These are phyloP conservation scores for Mucor piriformis DNA, from an alignment of 371 early-diverging fungal species.

Conservation along the genomic window DNA sequence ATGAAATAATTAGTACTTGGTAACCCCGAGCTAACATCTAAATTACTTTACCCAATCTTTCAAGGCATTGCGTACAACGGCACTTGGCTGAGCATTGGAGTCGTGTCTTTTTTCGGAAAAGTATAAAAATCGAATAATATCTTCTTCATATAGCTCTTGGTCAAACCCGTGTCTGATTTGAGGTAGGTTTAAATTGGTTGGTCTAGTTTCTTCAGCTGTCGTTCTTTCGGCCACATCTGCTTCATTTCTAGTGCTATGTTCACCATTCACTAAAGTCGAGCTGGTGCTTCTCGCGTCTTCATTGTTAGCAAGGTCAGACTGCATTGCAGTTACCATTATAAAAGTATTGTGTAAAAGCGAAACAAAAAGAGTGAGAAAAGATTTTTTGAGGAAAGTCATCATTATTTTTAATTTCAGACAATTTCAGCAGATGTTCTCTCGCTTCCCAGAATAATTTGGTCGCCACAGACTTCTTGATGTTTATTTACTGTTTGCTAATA, in stretches of 20 bases:
- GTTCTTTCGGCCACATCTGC: conserved; percentile 21
- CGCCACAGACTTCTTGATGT: too few relatives aligned
- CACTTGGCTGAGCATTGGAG: conserved; percentile 38
- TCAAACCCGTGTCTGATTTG: conserved; percentile 62
- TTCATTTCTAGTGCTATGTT: conserved; percentile 36
- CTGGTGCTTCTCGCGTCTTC: conserved; percentile 66
- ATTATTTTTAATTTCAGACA: too few relatives aligned
- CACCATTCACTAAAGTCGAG: conserved; percentile 64
- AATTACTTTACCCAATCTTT: conserved; percentile 47
- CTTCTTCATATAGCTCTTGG: conserved; percentile 57
- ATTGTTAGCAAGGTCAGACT: conserved; percentile 31
- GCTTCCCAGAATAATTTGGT: too few relatives aligned
- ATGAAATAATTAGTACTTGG: neutral
- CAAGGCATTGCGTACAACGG: conserved; percentile 22
- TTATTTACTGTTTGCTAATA: too few relatives aligned
- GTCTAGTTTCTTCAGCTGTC: conserved; percentile 1
- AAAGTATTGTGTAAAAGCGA: neutral
- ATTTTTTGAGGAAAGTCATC: too few relatives aligned
- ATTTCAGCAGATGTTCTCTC: too few relatives aligned
- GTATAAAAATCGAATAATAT: conserved; percentile 58
- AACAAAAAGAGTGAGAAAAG: neutral
- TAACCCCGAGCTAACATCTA: neutral
- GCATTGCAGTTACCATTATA: conserved; percentile 35
- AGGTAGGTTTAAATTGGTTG: neutral
- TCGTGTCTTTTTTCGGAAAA: conserved; percentile 67